Percentiles rank a stretch among this genome's conserved stretches.
phyloP scores from a whole-genome alignment of 352 stramenopile genomes.

The Thraustochytrium striatum region DNA sequence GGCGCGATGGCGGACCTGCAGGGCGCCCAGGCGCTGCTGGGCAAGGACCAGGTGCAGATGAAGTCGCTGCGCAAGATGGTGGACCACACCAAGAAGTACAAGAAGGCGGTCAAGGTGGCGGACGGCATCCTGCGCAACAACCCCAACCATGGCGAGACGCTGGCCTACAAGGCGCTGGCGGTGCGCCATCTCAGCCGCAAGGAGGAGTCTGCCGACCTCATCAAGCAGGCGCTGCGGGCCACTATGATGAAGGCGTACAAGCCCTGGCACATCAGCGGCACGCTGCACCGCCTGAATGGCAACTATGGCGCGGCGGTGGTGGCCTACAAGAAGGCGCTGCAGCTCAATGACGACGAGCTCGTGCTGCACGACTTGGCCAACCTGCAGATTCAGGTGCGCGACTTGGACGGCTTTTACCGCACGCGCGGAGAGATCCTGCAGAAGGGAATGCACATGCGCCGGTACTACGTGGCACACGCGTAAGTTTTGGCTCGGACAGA shows the following conservation, averaged over 20 bases:
- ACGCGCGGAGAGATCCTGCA: constrained; percentile 86
- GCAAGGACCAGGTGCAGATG: too few species aligned
- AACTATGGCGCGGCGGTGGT: constrained; percentile 97
- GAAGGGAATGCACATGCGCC: constrained; percentile 84
- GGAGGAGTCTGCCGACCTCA: constrained; percentile 91
- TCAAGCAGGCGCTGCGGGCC: constrained; percentile 81
- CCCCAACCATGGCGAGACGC: constrained; percentile 91
- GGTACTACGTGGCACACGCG: constrained; percentile 94
- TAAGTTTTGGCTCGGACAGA: background rate
- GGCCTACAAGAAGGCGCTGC: constrained; percentile 93
- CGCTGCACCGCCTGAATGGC: constrained; percentile 90
- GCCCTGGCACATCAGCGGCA: constrained; percentile 97
- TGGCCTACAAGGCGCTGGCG: constrained; percentile 96
- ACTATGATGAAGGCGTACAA: constrained; percentile 84
- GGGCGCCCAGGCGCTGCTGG: too few species aligned
- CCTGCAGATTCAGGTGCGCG: constrained; percentile 84
- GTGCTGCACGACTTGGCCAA: constrained; percentile 93
- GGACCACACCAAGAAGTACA: constrained; percentile 96
- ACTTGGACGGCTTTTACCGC: constrained; percentile 82
- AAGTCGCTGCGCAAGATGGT: constrained; percentile 23
- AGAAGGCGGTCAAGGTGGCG: constrained; percentile 93
- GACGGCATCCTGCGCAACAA: constrained; percentile 93
- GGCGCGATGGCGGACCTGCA: too few species aligned
- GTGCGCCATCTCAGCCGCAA: constrained; percentile 89
- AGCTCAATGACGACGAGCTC: constrained; percentile 91